Conservation (phyloP, 345 rosid genomes). For the Turritis glabra region DNA sequence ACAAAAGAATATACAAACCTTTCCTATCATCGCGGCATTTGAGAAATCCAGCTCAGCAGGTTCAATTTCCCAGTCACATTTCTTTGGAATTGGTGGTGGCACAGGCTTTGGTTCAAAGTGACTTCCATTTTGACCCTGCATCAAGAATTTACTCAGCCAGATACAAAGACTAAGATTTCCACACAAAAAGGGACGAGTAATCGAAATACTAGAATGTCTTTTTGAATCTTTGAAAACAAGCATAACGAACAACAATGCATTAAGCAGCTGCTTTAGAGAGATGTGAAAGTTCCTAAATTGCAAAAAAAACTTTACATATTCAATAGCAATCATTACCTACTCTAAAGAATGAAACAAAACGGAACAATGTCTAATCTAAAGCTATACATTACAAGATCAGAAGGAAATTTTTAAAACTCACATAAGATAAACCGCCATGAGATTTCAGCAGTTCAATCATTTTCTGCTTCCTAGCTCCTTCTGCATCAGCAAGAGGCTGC, state of each 20-base stretch:
- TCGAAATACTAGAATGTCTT: not conserved
- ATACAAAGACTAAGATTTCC: not conserved
- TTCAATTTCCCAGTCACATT: slow-evolving; percentile 99
- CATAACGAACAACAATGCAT: slow-evolving; percentile 9
- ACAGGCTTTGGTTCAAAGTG: slow-evolving; percentile 98
- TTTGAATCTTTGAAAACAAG: not conserved
- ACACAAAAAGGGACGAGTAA: not conserved
- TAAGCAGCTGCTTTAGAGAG: not conserved
- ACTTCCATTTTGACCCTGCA: slow-evolving; percentile 97
- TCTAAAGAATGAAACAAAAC: not conserved
- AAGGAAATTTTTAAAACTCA: slow-evolving; percentile 46
- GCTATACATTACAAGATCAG: not conserved
- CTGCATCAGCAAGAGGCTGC: slow-evolving; percentile 98
- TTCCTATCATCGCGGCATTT: slow-evolving; percentile 72
- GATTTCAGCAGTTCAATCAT: slow-evolving; percentile 79
- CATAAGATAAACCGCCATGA: slow-evolving; percentile 89
- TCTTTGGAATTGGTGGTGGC: slow-evolving; percentile 90
- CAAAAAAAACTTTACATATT: not conserved
- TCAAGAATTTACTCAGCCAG: slow-evolving; percentile 8
- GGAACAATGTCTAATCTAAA: slow-evolving; percentile 1
- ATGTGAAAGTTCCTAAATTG: slow-evolving; percentile 10
- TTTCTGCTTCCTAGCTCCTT: slow-evolving; percentile 81
- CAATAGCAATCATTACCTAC: slow-evolving; percentile 10
- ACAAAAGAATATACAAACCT: slow-evolving; percentile 51
- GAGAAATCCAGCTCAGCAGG: slow-evolving; percentile 96